These are phyloP conservation scores for Pseudogymnoascus sp. DNA, from an alignment of 2,329 filamentous ascomycete species.

Conservation along the genomic window DNA sequence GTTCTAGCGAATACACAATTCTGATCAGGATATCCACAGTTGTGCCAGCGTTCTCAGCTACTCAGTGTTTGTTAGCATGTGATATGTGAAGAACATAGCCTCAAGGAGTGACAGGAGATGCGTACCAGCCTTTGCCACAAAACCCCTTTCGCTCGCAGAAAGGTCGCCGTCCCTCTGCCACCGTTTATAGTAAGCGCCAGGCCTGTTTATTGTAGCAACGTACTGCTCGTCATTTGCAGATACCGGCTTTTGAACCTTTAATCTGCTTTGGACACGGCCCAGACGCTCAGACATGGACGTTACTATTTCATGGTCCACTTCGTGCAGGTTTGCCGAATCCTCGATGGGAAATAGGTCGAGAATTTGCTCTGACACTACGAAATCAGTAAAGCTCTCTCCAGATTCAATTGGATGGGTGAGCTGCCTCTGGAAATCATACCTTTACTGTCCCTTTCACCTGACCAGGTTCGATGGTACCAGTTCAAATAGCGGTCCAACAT, in stretches of 20 bases:
- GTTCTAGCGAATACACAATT: constrained; percentile 23
- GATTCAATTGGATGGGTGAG: neutral
- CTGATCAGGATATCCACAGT: constrained; percentile 20
- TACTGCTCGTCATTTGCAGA: constrained; percentile 16
- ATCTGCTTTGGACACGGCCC: constrained; percentile 20
- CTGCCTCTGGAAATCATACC: constrained; percentile 22
- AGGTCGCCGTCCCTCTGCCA: constrained; percentile 36
- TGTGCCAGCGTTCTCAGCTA: constrained; percentile 22
- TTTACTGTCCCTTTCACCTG: constrained; percentile 36
- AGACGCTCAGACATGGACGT: constrained; percentile 16
- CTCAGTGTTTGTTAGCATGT: neutral
- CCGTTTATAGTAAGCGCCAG: constrained; percentile 29
- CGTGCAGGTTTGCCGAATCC: constrained; percentile 11
- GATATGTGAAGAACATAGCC: neutral
- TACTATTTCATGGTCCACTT: constrained; percentile 21
- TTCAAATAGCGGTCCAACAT: constrained; percentile 69
- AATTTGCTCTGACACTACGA: constrained; percentile 26
- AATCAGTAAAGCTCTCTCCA: constrained; percentile 8
- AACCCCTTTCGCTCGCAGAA: constrained; percentile 31
- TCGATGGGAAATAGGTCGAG: constrained; percentile 29
- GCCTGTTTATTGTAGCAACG: constrained; percentile 18
- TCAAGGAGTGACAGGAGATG: constrained; percentile 14
- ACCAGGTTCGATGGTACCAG: constrained; percentile 65
- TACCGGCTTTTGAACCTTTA: constrained; percentile 22
- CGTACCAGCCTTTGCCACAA: constrained; percentile 36